These are phyloP conservation scores for Russula sp. DNA, from an alignment of 768 basidiomycete species.

Conservation along the genomic window DNA sequence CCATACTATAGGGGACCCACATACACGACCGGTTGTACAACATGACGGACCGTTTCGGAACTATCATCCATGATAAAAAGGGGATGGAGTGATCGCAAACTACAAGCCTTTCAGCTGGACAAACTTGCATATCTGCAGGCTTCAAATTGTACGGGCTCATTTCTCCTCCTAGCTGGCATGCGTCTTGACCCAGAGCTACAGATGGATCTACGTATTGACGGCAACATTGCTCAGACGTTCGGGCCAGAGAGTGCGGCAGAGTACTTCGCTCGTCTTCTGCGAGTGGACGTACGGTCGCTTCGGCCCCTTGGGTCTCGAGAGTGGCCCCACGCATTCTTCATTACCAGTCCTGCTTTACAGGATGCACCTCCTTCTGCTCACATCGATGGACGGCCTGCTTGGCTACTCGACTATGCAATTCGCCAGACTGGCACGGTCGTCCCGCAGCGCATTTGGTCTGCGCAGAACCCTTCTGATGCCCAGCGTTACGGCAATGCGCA, in stretches of 20 bases:
- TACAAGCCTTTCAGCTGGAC: neutral
- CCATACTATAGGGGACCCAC: neutral
- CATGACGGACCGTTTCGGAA: no score
- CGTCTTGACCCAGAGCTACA: neutral
- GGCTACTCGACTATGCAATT: slow-evolving; percentile 7
- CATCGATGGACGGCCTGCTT: neutral
- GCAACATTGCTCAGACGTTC: slow-evolving; percentile 10
- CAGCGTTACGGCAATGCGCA: neutral
- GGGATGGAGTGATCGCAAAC: neutral
- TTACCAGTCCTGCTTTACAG: neutral
- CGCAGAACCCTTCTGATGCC: neutral
- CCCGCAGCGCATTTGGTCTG: slow-evolving; percentile 11
- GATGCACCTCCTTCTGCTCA: neutral
- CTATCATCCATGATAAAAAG: neutral
- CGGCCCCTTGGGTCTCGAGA: neutral
- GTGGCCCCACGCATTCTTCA: slow-evolving; percentile 8
- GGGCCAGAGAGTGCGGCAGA: neutral
- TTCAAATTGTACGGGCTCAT: neutral
- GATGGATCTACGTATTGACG: slow-evolving; percentile 6
- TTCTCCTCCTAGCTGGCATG: neutral
- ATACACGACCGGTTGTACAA: no score
- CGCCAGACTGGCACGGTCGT: neutral
- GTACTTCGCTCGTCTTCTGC: slow-evolving; percentile 6
- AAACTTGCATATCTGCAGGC: neutral
- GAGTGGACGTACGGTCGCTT: neutral